Conservation (phyloP, 345 rosid species). For the Gossypium rotundifolium region DNA sequence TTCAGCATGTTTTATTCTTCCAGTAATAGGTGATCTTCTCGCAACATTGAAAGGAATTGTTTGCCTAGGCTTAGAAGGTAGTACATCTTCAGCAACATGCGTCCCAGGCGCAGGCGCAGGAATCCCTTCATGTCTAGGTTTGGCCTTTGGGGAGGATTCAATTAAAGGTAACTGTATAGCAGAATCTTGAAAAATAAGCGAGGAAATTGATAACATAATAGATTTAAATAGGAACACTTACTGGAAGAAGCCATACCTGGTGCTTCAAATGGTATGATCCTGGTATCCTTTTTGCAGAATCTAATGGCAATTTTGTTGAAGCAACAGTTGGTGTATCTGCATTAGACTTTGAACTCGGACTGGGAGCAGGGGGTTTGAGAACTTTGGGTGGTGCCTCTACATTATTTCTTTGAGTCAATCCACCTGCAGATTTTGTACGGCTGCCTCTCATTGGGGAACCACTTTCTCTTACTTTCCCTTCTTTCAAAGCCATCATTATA, state of each 20-base stretch:
- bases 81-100: neutral
- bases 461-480: neutral
- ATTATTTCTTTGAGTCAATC: neutral
- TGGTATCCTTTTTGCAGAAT: neutral
- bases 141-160: constrained; percentile 1
- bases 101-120: neutral
- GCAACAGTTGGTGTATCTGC: neutral
- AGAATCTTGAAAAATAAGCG: neutral
- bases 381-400: neutral
- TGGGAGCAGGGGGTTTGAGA: neutral
- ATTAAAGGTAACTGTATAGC: neutral
- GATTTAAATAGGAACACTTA: neutral
- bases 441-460: neutral
- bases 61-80: neutral
- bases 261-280: neutral
- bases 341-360: neutral
- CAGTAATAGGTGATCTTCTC: neutral
- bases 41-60: neutral
- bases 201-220: neutral
- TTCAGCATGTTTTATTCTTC: neutral
- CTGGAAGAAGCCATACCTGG: neutral
- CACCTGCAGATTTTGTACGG: neutral
- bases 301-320: neutral
- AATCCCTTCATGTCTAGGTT: neutral
- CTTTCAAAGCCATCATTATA: constrained; percentile 1